A percentile compares a stretch with the other conserved stretches of the same genome.
These are phyloP conservation scores for Alternaria brassicicola DNA, from an alignment of 2,329 filamentous ascomycete species.

Conservation along the genomic window DNA sequence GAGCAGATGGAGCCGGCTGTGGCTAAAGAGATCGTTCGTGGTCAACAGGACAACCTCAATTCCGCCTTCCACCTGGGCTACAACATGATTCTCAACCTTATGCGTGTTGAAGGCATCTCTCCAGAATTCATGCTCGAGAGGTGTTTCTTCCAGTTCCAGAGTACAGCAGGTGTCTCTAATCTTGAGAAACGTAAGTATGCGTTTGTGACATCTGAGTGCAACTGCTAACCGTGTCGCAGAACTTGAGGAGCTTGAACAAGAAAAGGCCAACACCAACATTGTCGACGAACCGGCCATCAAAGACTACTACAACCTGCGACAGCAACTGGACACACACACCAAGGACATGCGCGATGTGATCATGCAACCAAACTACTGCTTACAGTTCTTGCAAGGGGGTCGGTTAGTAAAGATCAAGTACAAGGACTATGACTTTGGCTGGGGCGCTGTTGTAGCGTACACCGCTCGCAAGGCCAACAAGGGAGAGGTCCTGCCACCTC, in stretches of 20 bases:
- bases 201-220: background rate
- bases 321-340: conserved; percentile 81
- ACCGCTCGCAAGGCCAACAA: conserved; percentile 69
- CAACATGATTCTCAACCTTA: conserved; percentile 97
- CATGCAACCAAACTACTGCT: conserved; percentile 84
- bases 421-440: conserved; percentile 82
- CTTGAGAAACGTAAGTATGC: conserved; percentile 69
- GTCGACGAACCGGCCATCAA: conserved; percentile 86
- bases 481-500: conserved; percentile 69
- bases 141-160: conserved; percentile 98
- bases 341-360: conserved; percentile 92
- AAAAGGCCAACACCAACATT: conserved; percentile 75
- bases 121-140: conserved; percentile 98
- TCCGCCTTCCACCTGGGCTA: conserved; percentile 98
- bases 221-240: conserved; percentile 55
- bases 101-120: conserved; percentile 98
- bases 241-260: conserved; percentile 75
- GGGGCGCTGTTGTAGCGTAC: conserved; percentile 86
- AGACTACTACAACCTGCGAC: conserved; percentile 89
- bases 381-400: conserved; percentile 85
- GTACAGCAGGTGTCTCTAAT: conserved; percentile 81
- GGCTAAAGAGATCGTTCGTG: conserved; percentile 95
- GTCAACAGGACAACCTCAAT: conserved; percentile 95
- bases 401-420: conserved; percentile 86
- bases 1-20: conserved; percentile 92